Percentiles rank a stretch among this genome's conserved stretches.
These are phyloP conservation scores for Podospora australis DNA, from an alignment of 495 filamentous ascomycete genomes.

Conservation along the genomic window DNA sequence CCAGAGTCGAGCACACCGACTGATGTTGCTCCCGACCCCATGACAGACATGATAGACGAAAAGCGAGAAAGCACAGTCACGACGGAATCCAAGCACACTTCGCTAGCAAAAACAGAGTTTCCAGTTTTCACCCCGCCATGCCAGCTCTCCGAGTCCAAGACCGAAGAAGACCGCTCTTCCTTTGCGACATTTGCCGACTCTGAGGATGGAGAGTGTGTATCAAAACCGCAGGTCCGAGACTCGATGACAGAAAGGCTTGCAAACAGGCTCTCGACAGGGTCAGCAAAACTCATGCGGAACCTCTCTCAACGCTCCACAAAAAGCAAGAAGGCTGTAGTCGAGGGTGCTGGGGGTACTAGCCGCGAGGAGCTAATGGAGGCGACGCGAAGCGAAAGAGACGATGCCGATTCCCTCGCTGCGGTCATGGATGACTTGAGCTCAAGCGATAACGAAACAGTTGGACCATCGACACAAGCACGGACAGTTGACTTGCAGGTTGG, in stretches of 20 bases:
- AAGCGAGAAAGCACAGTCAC: background rate
- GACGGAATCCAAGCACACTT: background rate
- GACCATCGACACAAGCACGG: background rate
- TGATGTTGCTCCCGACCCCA: background rate
- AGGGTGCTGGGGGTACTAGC: conserved; percentile 24
- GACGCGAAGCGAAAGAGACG: conserved; percentile 24
- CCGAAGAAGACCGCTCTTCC: conserved; percentile 38
- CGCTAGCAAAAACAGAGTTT: conserved; percentile 17
- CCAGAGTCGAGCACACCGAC: conserved; percentile 16
- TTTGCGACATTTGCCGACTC: conserved; percentile 58
- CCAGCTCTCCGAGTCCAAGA: conserved; percentile 38
- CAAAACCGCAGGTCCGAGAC: conserved; percentile 7
- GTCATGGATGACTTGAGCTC: conserved; percentile 47
- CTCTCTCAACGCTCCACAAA: conserved; percentile 37
- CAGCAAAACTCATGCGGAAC: conserved; percentile 35
- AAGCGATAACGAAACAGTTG: conserved; percentile 20
- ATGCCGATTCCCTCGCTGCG: conserved; percentile 45
- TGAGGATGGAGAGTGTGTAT: conserved; percentile 27
- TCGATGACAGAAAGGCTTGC: conserved; percentile 24
- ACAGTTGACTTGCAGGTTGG: background rate
- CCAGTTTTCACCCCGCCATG: conserved; percentile 53
- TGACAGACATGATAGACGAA: background rate
- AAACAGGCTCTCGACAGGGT: conserved; percentile 43
- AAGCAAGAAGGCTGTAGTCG: conserved; percentile 10
- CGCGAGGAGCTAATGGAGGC: conserved; percentile 40